These are phyloP conservation scores for Sherardia arvensis DNA, from an alignment of 257 asterid species.

Conservation along the genomic window DNA sequence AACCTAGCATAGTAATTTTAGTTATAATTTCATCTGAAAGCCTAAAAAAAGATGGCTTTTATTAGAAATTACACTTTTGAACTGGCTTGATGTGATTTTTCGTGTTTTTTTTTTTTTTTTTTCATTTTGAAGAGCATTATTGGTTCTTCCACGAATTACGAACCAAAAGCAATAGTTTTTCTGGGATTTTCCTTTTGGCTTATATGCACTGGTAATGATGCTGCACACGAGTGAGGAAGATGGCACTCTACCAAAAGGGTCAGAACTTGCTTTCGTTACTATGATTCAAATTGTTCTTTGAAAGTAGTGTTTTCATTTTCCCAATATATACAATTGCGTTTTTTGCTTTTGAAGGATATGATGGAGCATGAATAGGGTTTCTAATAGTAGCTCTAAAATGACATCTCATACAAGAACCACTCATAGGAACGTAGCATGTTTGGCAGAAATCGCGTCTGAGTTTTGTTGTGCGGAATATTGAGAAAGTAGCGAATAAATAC, in stretches of 20 bases:
- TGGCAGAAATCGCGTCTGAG: no score
- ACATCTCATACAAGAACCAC: not conserved
- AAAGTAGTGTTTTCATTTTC: not conserved
- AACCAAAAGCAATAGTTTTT: not conserved
- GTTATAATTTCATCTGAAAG: no score
- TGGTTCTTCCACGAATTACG: not conserved
- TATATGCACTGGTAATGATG: conserved; percentile 1
- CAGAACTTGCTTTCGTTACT: not conserved
- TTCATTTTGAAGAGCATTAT: not conserved
- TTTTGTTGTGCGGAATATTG: no score
- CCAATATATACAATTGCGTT: not conserved
- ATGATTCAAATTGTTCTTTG: not conserved
- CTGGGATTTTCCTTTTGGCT: conserved; percentile 5
- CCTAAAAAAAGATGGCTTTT: no score
- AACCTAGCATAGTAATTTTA: no score
- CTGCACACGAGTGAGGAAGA: not conserved
- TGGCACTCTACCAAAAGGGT: not conserved
- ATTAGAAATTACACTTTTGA: not conserved
- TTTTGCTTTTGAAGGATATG: not conserved
- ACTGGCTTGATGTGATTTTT: not conserved
- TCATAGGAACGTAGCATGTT: not conserved
- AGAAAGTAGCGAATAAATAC: no score
- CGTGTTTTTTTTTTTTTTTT: not conserved
- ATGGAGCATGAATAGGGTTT: not conserved
- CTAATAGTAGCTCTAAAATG: not conserved